Percentiles rank a stretch among this genome's conserved stretches.
These are phyloP conservation scores for Claviceps monticola DNA, from an alignment of 2,329 filamentous ascomycete genomes.

Conservation along the genomic window DNA sequence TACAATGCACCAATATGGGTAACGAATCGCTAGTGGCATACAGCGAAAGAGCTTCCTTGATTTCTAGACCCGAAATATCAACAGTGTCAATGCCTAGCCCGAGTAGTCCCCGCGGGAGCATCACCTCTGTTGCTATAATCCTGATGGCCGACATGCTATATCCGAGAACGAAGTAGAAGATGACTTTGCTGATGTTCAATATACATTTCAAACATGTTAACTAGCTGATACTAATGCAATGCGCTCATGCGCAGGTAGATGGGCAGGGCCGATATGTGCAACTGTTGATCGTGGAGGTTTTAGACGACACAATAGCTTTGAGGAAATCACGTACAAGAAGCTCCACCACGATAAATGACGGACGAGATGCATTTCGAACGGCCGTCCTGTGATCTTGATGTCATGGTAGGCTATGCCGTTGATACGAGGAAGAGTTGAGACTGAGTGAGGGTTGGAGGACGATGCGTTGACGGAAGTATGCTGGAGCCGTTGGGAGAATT, in stretches of 20 bases:
- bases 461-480: slow-evolving; percentile 24
- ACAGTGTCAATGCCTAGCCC: slow-evolving; percentile 59
- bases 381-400: slow-evolving; percentile 60
- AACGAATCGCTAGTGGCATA: slow-evolving; percentile 27
- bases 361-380: slow-evolving; percentile 55
- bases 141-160: slow-evolving; percentile 56
- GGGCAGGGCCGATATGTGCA: neutral
- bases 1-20: slow-evolving; percentile 67
- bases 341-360: slow-evolving; percentile 54
- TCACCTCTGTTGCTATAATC: slow-evolving; percentile 55
- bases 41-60: slow-evolving; percentile 27
- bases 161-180: slow-evolving; percentile 49
- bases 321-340: slow-evolving; percentile 34
- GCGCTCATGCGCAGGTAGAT: no score
- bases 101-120: slow-evolving; percentile 57
- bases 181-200: slow-evolving; percentile 24
- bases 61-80: slow-evolving; percentile 49
- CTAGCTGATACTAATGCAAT: no score
- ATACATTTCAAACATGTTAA: neutral
- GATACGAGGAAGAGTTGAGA: slow-evolving; percentile 46
- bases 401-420: slow-evolving; percentile 48
- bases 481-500: slow-evolving; percentile 31
- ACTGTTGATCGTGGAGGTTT: neutral
- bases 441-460: slow-evolving; percentile 32
- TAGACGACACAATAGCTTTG: neutral